phyloP scores from a whole-genome alignment of 371 early-diverging fungal species.

The Lichtheimia ramosa region DNA sequence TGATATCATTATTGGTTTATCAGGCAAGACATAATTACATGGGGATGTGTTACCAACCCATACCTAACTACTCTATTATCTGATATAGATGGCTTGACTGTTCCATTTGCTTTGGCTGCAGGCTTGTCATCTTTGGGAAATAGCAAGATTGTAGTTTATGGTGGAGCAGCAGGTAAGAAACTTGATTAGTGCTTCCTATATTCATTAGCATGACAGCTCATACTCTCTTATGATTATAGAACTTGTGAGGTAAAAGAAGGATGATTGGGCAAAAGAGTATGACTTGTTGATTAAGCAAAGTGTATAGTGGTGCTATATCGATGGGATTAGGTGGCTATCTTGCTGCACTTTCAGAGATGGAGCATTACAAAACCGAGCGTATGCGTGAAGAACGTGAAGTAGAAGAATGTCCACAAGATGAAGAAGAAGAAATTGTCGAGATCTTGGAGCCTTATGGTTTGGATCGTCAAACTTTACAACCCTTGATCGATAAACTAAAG shows the following conservation, averaged over 20 bases:
- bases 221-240: constrained; percentile 14
- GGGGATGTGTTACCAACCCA: neutral
- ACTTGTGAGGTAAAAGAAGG: constrained; percentile 38
- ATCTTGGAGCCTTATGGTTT: constrained; percentile 67
- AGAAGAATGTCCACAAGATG: constrained; percentile 56
- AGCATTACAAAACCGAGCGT: constrained; percentile 69
- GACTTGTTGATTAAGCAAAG: neutral
- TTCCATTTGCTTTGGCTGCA: constrained; percentile 79
- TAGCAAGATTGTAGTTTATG: constrained; percentile 63
- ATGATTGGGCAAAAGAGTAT: neutral
- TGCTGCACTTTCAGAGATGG: constrained; percentile 66
- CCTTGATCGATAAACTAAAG: constrained; percentile 60
- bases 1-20: constrained; percentile 71
- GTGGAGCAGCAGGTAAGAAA: constrained; percentile 64
- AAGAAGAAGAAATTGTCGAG: constrained; percentile 67
- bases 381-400: constrained; percentile 60
- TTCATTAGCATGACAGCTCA: neutral
- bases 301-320: constrained; percentile 45
- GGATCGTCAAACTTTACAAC: constrained; percentile 50
- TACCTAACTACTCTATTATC: neutral
- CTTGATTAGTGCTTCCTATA: neutral
- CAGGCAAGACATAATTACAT: constrained; percentile 26
- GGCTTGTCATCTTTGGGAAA: constrained; percentile 66
- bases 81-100: constrained; percentile 69
- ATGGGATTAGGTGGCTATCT: constrained; percentile 73